These are phyloP conservation scores for Hanseniaspora lachancei DNA, from an alignment of 805 yeast genomes.

Conservation along the genomic window DNA sequence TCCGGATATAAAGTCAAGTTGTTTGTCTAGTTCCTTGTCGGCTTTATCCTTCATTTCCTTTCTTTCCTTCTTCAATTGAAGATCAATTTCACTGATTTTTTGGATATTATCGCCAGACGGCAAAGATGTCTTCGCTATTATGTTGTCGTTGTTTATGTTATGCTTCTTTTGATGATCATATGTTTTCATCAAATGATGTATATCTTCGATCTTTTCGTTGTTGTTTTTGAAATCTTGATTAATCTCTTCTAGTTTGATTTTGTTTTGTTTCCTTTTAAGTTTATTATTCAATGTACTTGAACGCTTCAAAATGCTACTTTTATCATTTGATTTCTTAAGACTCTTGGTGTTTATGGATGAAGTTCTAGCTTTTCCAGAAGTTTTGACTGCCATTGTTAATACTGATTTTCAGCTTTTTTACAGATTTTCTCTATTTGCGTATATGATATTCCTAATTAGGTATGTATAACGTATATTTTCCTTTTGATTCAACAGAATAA, in stretches of 20 bases:
- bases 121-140: background rate
- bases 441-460: too few species aligned
- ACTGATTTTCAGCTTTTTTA: too few species aligned
- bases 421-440: too few species aligned
- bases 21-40: conserved; percentile 22
- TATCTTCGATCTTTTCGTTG: conserved; percentile 12
- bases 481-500: too few species aligned
- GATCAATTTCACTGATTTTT: conserved; percentile 20
- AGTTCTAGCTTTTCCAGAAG: background rate
- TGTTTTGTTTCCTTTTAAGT: conserved; percentile 22
- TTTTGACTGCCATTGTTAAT: background rate
- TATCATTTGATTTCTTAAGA: conserved; percentile 1
- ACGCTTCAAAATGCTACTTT: background rate
- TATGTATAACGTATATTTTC: too few species aligned
- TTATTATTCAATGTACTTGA: conserved; percentile 9
- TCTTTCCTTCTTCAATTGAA: conserved; percentile 20
- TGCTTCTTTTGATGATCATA: conserved; percentile 12
- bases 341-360: background rate
- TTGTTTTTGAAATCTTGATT: conserved; percentile 17
- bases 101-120: background rate
- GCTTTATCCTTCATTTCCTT: conserved; percentile 21
- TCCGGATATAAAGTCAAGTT: conserved; percentile 26
- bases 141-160: background rate
- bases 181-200: conserved; percentile 14
- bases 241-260: conserved; percentile 18